Conservation (phyloP, 2,329 filamentous ascomycete genomes). For the Alternaria brassicicola region DNA sequence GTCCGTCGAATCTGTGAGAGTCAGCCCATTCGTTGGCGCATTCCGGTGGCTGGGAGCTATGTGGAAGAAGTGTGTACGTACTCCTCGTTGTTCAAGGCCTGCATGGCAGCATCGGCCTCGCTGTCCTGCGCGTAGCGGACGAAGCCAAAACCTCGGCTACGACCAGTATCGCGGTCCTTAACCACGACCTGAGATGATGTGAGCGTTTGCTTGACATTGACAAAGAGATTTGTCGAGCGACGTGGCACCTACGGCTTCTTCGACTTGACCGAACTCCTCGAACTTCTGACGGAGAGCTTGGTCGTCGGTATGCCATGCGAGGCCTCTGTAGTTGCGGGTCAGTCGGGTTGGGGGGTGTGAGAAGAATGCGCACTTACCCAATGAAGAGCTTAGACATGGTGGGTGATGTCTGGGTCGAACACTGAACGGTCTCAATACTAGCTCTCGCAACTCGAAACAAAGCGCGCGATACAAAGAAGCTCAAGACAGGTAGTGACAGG, state of each 20-base stretch:
- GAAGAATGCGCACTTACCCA: constrained; percentile 66
- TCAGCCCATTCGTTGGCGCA: constrained; percentile 18
- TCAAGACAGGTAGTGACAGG: constrained; percentile 31
- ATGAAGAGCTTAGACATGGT: constrained; percentile 94
- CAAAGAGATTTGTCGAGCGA: background rate
- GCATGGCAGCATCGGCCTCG: constrained; percentile 78
- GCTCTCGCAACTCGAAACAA: constrained; percentile 38
- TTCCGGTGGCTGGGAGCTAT: background rate
- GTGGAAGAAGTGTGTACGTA: constrained; percentile 49
- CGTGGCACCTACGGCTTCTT: constrained; percentile 82
- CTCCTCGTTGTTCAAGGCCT: constrained; percentile 87
- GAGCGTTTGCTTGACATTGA: constrained; percentile 16
- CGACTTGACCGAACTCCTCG: constrained; percentile 85
- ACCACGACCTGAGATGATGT: constrained; percentile 76
- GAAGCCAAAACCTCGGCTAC: constrained; percentile 97
- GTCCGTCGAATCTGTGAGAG: constrained; percentile 80
- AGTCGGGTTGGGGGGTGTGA: constrained; percentile 2
- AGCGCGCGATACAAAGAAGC: constrained; percentile 37
- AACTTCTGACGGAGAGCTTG: constrained; percentile 86
- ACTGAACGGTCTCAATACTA: constrained; percentile 50
- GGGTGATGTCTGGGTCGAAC: constrained; percentile 37
- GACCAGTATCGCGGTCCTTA: constrained; percentile 94
- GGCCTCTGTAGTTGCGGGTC: constrained; percentile 71
- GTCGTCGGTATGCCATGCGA: constrained; percentile 98
- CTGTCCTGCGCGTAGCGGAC: constrained; percentile 82